These are phyloP conservation scores for Cyamopsis tetragonoloba DNA, from an alignment of 306 rosid genomes.

Conservation along the genomic window DNA sequence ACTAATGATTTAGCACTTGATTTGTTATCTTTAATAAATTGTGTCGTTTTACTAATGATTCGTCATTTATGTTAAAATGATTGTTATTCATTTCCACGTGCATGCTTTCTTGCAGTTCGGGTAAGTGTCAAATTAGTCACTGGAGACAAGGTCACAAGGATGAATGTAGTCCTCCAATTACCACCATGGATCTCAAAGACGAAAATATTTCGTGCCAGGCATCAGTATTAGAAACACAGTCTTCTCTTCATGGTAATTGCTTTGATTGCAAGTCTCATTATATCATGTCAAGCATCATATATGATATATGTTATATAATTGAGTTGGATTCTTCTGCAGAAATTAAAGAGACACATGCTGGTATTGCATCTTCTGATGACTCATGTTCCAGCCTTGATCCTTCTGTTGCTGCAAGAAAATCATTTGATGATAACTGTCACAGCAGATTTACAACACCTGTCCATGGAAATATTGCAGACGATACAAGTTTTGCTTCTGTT, in stretches of 20 bases:
- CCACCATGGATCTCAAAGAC: constrained; percentile 20
- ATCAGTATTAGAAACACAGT: constrained; percentile 11
- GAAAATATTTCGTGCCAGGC: constrained; percentile 22
- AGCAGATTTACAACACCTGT: constrained; percentile 35
- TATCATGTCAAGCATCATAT: constrained; percentile 13
- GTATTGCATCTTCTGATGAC: constrained; percentile 24
- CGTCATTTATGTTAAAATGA: not conserved
- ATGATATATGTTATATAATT: constrained; percentile 28
- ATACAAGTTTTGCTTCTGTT: constrained; percentile 15
- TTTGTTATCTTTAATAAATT: not conserved
- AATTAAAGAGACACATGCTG: constrained; percentile 23
- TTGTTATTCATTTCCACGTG: constrained; percentile 17
- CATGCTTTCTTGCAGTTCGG: constrained; percentile 60
- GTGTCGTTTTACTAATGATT: constrained; percentile 6
- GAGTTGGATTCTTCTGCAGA: constrained; percentile 40
- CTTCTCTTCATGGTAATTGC: constrained; percentile 37
- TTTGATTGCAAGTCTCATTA: constrained; percentile 16
- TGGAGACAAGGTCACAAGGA: constrained; percentile 88
- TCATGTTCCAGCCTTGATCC: constrained; percentile 26
- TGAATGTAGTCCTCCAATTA: constrained; percentile 49
- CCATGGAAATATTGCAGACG: constrained; percentile 1
- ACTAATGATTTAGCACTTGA: not conserved
- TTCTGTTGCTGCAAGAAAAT: constrained; percentile 34
- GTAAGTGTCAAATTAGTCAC: constrained; percentile 82
- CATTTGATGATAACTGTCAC: constrained; percentile 23